Evolutionary conservation across 1,139 yeast genomes (phyloP).

Genomic region (Lipomyces yarrowii): DNA sequence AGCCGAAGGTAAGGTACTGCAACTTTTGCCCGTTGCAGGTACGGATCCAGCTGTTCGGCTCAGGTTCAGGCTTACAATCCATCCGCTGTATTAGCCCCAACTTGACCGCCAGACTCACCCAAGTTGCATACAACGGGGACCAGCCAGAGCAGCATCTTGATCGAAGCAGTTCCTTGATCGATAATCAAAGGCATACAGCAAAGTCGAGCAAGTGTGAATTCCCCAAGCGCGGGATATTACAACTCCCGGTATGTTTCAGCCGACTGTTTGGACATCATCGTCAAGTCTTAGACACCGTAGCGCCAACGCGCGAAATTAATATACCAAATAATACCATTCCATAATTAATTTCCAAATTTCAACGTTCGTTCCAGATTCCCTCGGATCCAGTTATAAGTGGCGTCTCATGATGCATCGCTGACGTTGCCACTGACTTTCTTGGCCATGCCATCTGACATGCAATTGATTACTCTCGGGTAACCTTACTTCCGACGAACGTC

Average conservation of each 20-base stretch:
- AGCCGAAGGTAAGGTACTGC: not conserved
- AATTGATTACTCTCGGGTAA: not conserved
- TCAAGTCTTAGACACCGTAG: not conserved
- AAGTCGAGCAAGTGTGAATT: too few relatives aligned
- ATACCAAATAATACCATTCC: not conserved
- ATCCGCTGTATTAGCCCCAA: not conserved
- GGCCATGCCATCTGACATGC: not conserved
- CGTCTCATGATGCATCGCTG: not conserved
- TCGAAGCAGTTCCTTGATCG: too few relatives aligned
- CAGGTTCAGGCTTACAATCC: not conserved
- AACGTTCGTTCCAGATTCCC: not conserved
- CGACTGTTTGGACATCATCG: not conserved
- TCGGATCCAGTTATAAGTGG: not conserved
- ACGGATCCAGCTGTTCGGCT: not conserved
- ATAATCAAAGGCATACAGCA: too few relatives aligned
- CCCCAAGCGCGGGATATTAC: not conserved
- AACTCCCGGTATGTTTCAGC: not conserved
- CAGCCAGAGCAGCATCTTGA: too few relatives aligned
- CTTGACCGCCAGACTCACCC: not conserved
- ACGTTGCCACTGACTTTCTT: not conserved
- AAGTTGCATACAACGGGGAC: not conserved
- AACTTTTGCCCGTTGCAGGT: not conserved
- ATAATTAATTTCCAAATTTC: not conserved
- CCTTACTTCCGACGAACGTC: not conserved
- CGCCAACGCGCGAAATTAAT: not conserved